Evolutionary conservation across 371 early-diverging fungal genomes (phyloP), one percentile per base, ranked within the genome.

Genomic region (Chytridiales sp.): DNA sequence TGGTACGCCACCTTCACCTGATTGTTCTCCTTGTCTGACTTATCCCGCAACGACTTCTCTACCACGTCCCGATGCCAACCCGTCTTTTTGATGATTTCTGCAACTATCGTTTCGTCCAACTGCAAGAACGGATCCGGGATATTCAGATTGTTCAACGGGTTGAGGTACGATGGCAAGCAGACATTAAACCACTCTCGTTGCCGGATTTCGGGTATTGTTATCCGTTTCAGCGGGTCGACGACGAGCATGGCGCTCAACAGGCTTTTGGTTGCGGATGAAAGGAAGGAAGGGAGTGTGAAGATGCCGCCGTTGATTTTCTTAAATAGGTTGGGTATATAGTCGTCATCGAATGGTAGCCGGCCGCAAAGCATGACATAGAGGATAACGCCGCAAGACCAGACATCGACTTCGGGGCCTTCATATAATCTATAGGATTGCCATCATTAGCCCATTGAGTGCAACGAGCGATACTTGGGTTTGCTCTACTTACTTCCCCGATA

Each of bases 351-450:
- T 1, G 99, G 99, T 27, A 98, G 82, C 55, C 91, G 83, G 5
- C 99, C 99, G 72, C 94, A 94, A n/a, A 99, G 83, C 95, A 98
- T 94, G n/a, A 97, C 99, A 71, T 97, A 99, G 19, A 99, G 80
- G 58, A 99, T 95, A 4, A 99, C 97, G 24, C 99, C 99, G 67
- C 96, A 93, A 66, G 92, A 91, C 99, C 99, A 99, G 1, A 99
- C 92, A 80, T 99, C 99, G 4, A 98, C 95, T 75, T 98, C 99
- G 4, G 98, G 95, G 11, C 98, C 98, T 24, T 92, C 92, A 68
- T 99, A 99, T 32, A 92, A 69, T 55, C 85, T 82, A 19, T 67
- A 75, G 41, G 30, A 19, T 11, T 55, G 21, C 31, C n/a, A 4
- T 21, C n/a, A 17, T 38, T 6, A 54, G 42, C 43, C 26, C 15